Percentiles rank a stretch among this genome's conserved stretches.
Evolutionary conservation across 441 rosid genomes (phyloP).

Genomic region (Erodium texanum): DNA sequence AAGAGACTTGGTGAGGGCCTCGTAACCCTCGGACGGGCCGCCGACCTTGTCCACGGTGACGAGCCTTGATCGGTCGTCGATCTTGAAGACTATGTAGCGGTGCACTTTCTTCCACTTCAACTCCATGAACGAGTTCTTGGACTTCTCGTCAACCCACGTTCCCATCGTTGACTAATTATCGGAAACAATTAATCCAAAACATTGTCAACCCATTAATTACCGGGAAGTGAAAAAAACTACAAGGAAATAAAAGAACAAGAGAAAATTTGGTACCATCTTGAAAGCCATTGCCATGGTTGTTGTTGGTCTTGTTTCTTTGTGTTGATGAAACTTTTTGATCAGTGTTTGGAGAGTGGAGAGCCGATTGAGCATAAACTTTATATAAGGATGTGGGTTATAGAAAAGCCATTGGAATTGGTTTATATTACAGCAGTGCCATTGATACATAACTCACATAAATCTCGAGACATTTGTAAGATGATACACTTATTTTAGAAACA

Average conservation of each 20-base stretch:
- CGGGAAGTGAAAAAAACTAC: too few species aligned
- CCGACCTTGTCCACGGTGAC: slow-evolving; percentile 58
- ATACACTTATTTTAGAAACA: too few species aligned
- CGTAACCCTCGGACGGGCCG: slow-evolving; percentile 39
- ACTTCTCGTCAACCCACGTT: slow-evolving; percentile 61
- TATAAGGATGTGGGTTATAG: background rate
- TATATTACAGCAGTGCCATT: background rate
- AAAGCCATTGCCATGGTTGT: slow-evolving; percentile 95
- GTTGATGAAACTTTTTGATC: too few species aligned
- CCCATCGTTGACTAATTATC: slow-evolving; percentile 38
- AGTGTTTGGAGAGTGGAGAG: background rate
- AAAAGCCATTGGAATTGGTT: background rate
- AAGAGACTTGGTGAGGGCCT: slow-evolving; percentile 37
- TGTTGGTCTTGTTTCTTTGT: slow-evolving; percentile 19
- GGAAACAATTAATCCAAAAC: too few species aligned
- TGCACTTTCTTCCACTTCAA: slow-evolving; percentile 54
- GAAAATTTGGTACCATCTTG: slow-evolving; percentile 49
- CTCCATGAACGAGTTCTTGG: slow-evolving; percentile 58
- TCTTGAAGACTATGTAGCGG: slow-evolving; percentile 58
- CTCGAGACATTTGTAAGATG: too few species aligned
- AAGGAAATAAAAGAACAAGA: too few species aligned
- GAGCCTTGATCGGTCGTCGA: slow-evolving; percentile 34
- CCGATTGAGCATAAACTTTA: background rate
- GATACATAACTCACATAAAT: too few species aligned
- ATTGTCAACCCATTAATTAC: background rate